Base-by-base conservation (phyloP, 768 basidiomycete genomes). In the Mrakia blollopis region DNA sequence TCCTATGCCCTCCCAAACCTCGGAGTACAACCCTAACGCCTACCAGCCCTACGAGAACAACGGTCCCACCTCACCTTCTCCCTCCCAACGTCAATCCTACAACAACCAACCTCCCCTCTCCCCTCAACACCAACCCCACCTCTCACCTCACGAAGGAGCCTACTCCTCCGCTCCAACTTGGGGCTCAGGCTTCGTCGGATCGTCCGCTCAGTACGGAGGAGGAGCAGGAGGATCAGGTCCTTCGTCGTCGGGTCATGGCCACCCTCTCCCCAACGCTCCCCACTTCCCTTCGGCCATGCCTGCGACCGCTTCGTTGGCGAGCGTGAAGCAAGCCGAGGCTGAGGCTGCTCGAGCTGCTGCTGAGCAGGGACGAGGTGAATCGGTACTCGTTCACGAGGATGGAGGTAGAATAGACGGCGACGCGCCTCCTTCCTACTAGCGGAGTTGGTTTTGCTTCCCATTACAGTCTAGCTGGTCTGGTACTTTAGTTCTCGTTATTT, bases 341-440 rank as follows among this genome's bases (percentile, higher is more conserved):
- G 37, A 68, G 8, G 65, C 65, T 7, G 65, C 65, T 35, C 18
- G 28, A 21, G 30, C 62, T 21, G 62, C 62, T 21, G 65, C 35
- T 18, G 35, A 41, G 11, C 23, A 39, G 10, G 65, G 65, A n/a
- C 10, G 35, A 21, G 65, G 39, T 7, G 23, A 10, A 1, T 57
- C 57, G 25, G 35, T 68, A 23, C 35, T 68, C 35, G 65, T 68
- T 21, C 65, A 68, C 25, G 65, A 68, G 39, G 65, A 68, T 13
- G 65, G 65, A 68, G 65, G 65, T 5, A 21, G 65, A 23, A n/a
- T 68, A 1, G 65, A 68, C 7, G 65, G 65, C 10, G 65, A 68
- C 35, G 35, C 35, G 0, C 65, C 65, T 13, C 65, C 65, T 1
- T 23, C 13, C 18, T 68, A 68, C 37, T 68, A 68, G 65, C 8